Evolutionary conservation across 345 rosid species (phyloP).

Genomic region (Syzygium oleosum): DNA sequence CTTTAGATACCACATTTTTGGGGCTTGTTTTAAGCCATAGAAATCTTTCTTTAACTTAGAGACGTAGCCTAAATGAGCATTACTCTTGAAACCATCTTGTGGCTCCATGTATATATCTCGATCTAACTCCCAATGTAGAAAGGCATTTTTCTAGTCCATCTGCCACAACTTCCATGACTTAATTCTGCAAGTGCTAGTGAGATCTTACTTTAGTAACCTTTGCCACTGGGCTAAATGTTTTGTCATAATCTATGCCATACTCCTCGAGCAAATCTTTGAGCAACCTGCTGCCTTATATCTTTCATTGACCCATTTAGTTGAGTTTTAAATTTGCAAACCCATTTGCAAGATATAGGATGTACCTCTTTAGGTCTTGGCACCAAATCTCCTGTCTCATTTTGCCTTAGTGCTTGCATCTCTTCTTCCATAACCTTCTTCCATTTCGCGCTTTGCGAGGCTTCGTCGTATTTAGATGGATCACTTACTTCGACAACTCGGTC

Average conservation of each 20-base stretch:
- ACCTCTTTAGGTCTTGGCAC: neutral
- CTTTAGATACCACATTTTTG: neutral
- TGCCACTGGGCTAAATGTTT: neutral
- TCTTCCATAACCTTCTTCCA: neutral
- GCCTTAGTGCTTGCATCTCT: neutral
- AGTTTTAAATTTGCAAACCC: too few species aligned
- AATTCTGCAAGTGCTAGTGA: neutral
- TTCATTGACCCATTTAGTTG: too few species aligned
- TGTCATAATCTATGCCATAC: neutral
- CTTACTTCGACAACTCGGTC: neutral
- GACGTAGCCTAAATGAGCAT: neutral
- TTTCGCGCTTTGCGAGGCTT: neutral
- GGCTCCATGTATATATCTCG: neutral
- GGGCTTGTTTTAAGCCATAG: neutral
- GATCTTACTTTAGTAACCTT: neutral
- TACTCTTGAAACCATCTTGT: neutral
- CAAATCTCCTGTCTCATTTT: neutral
- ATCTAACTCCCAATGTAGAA: neutral
- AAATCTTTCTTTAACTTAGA: neutral
- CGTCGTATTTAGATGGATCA: neutral
- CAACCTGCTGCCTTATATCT: too few species aligned
- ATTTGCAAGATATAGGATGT: too few species aligned
- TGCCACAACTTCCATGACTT: neutral
- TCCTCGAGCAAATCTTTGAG: neutral
- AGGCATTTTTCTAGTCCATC: neutral